Percentiles rank a stretch among this genome's conserved stretches.
Evolutionary conservation across 1,284 basidiomycete genomes (phyloP).

Genomic region (Schizopora paradoxa): DNA sequence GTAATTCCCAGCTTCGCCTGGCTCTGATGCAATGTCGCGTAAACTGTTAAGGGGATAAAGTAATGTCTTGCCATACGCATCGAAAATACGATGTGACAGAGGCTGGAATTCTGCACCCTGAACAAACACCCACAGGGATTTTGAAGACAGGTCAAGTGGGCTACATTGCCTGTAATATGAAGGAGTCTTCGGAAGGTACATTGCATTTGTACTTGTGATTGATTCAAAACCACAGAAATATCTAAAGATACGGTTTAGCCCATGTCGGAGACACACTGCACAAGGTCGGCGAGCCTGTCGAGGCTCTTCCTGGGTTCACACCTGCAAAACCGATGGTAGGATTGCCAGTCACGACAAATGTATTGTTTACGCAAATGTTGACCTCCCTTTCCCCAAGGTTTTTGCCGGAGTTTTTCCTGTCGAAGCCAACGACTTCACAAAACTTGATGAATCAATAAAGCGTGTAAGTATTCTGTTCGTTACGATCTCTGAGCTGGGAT

Average conservation of each 20-base stretch:
- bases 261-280: slow-evolving; percentile 94
- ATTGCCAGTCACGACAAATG: not conserved
- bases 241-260: slow-evolving; percentile 40
- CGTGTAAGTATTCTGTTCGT: slow-evolving; percentile 47
- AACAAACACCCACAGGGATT: slow-evolving; percentile 67
- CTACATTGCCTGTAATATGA: slow-evolving; percentile 93
- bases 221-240: not conserved
- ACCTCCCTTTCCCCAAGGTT: slow-evolving; percentile 47
- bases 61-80: slow-evolving; percentile 79
- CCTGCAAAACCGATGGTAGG: slow-evolving; percentile 90
- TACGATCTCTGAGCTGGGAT: slow-evolving; percentile 6
- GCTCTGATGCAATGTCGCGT: slow-evolving; percentile 28
- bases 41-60: slow-evolving; percentile 77
- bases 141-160: slow-evolving; percentile 89
- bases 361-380: not conserved
- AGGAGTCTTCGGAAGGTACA: slow-evolving; percentile 91
- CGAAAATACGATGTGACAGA: slow-evolving; percentile 93
- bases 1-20: not conserved
- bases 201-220: not conserved
- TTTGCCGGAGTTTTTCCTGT: slow-evolving; percentile 96
- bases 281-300: slow-evolving; percentile 67
- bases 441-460: slow-evolving; percentile 94
- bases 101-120: slow-evolving; percentile 89
- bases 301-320: slow-evolving; percentile 89
- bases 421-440: slow-evolving; percentile 86